A percentile compares a stretch with the other conserved stretches of the same genome.
phyloP scores from a whole-genome alignment of 192 early-diverging fungal genomes.

The Oehlia diaphana region DNA sequence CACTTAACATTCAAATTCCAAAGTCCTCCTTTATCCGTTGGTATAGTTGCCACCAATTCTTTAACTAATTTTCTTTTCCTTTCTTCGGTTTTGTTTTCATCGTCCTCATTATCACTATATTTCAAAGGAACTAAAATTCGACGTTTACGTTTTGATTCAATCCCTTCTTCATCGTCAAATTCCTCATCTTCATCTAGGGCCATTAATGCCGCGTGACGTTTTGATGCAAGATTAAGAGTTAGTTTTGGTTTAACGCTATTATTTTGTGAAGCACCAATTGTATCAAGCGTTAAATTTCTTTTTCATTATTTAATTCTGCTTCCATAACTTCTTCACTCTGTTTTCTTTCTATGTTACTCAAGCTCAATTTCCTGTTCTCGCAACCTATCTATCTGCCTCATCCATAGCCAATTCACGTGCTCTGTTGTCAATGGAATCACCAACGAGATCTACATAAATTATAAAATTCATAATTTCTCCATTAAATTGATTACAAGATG shows the following conservation, averaged over 20 bases:
- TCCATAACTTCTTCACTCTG: conserved; percentile 33
- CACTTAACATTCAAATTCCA: conserved; percentile 77
- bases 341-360: conserved; percentile 39
- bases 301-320: conserved; percentile 4
- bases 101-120: conserved; percentile 49
- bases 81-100: conserved; percentile 69
- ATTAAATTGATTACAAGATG: too few relatives aligned
- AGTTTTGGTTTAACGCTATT: conserved; percentile 21
- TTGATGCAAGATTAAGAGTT: conserved; percentile 33
- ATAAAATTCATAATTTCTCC: too few relatives aligned
- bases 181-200: conserved; percentile 30
- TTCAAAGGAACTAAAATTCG: conserved; percentile 53
- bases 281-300: background rate
- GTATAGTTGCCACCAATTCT: conserved; percentile 68
- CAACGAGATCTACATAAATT: conserved; percentile 58
- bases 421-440: conserved; percentile 50
- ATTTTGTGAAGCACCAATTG: conserved; percentile 33
- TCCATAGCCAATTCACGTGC: conserved; percentile 72
- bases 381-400: conserved; percentile 55
- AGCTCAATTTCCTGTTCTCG: conserved; percentile 48
- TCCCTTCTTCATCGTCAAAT: conserved; percentile 57
- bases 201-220: conserved; percentile 33
- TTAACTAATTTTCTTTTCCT: conserved; percentile 56
- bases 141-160: conserved; percentile 46
- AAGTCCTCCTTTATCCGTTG: conserved; percentile 65